Conservation (phyloP, 2,329 filamentous ascomycete genomes). For the Pseudogymnoascus sp. region DNA sequence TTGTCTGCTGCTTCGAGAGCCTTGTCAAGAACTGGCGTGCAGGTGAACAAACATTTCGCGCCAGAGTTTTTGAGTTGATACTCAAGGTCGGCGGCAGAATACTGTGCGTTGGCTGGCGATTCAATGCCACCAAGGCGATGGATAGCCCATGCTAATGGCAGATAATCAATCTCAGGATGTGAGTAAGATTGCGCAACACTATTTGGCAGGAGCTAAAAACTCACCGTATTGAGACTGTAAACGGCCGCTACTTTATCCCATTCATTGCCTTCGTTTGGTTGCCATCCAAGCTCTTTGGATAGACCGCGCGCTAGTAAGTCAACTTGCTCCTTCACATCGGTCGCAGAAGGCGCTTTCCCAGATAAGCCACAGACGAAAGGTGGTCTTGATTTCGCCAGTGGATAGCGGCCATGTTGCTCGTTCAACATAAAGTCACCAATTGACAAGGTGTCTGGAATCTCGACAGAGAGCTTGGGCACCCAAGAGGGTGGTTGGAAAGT, state of each 20-base stretch:
- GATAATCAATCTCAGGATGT: conserved; percentile 57
- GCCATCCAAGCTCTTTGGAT: conserved; percentile 63
- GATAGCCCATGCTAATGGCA: conserved; percentile 65
- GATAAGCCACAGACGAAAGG: conserved; percentile 73
- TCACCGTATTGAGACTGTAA: conserved; percentile 74
- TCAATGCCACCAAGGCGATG: conserved; percentile 69
- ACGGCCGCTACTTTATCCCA: conserved; percentile 76
- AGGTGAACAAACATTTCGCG: conserved; percentile 66
- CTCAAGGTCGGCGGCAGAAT: conserved; percentile 60
- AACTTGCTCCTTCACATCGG: conserved; percentile 58
- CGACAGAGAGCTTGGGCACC: conserved; percentile 25
- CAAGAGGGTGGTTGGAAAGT: conserved; percentile 37
- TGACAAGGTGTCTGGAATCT: conserved; percentile 60
- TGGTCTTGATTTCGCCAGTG: conserved; percentile 55
- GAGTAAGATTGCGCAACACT: conserved; percentile 9
- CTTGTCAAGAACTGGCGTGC: conserved; percentile 55
- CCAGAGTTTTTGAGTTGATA: conserved; percentile 65
- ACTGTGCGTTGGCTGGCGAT: conserved; percentile 68
- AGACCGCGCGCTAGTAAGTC: conserved; percentile 62
- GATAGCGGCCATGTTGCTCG: conserved; percentile 60
- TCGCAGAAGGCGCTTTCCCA: conserved; percentile 57
- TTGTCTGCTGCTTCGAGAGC: conserved; percentile 58
- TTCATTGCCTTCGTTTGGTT: conserved; percentile 62
- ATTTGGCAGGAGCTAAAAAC: conserved; percentile 21
- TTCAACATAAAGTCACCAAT: conserved; percentile 71